Base-by-base conservation (phyloP, 1,139 yeast species). In the Yamadazyma blattariae region DNA sequence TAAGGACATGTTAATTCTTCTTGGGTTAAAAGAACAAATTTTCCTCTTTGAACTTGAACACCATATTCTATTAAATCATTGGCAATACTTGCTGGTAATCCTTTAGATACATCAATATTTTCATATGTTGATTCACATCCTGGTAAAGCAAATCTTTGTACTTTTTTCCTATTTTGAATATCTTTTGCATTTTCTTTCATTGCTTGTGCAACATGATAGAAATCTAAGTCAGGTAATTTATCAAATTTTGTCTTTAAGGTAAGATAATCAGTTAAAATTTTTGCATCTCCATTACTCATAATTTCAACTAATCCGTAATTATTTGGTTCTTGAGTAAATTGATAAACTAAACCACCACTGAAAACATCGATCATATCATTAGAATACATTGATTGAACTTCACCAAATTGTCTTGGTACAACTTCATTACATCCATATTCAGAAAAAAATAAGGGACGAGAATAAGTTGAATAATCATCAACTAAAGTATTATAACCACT, bases 291-390 rank as follows among this genome's bases (percentile, higher is more conserved):
- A 32, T 71, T 64, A 3, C 52, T 52, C 39, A 73, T 73, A 12
- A 83, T 58, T 36, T 77, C 74, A 3, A 92, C 95, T 28, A 92
- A 67, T 0, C 98, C 98, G 59, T 92, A 92, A 53, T 85, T 79
- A 54, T 89, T 89, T 18, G 83, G 77, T 53, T 88, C 97, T 57
- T 89, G 92, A 2, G 95, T 77, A 59, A 74, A 92, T 57, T 92
- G 97, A 56, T 92, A 92, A 2, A 88, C 94, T 39, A 92, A 67
- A 0, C 98, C 98, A 7, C 98, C 98, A 40, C 92, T 79, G 58
- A 89, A 90, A 3, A 84, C 89, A 24, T 74, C 71, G 25, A 81
- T 66, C 97, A 92, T 88, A 43, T 82, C 77, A 16, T 61, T 57
- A 2, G 94, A 82, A 58, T 82, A 84, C 40, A 92, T 61, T 21